Base-by-base conservation (phyloP, 192 early-diverging fungal species). In the Coemansia sp. region DNA sequence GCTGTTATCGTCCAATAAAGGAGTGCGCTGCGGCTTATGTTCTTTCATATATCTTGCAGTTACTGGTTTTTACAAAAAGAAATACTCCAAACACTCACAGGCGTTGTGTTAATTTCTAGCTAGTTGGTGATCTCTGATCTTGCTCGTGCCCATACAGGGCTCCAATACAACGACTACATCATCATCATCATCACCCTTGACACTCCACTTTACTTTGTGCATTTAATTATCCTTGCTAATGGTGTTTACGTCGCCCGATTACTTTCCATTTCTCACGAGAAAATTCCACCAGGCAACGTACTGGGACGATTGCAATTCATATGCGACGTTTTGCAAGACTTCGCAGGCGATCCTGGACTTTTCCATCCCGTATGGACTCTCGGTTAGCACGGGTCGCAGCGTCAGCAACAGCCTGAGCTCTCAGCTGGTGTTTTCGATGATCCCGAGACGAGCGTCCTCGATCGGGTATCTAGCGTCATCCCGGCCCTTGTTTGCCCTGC, bases 391-490 rank as follows among this genome's bases (percentile, higher is more conserved):
- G 10, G 80, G 80, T 10, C 80, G 80, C 41, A 43, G 72, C 36
- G 73, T 88, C 11, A 73, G 96, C 51, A 92, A 91, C 42, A 93
- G 94, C 74, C 78, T 90, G 41, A 90, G 92, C 15, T 90, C 93
- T 12, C 88, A 90, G 22, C 85, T 92, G 44, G 90, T 96, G 12
- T 82, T 82, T 44, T 74, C 75, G 5, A 82, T 82, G 80, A 73
- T 82, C 1, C 80, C 80, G 16, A 77, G 73, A 66, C 91, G 91
- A 64, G 85, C 91, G 13, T 88, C 90, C 2, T 96, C 91, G 8
- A 86, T 92, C 9, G 94, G 94, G 2, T 96, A 94, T 65, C 75
- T 98, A 16, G 94, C 90, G 67, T 90, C 95, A 5, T 94, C 94
- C 3, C 70, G 85, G 29, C 87, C 91, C 9, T 74, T 98, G 63